These are phyloP conservation scores for Termitomyces sp. DNA, from an alignment of 768 basidiomycete genomes.

Conservation along the genomic window DNA sequence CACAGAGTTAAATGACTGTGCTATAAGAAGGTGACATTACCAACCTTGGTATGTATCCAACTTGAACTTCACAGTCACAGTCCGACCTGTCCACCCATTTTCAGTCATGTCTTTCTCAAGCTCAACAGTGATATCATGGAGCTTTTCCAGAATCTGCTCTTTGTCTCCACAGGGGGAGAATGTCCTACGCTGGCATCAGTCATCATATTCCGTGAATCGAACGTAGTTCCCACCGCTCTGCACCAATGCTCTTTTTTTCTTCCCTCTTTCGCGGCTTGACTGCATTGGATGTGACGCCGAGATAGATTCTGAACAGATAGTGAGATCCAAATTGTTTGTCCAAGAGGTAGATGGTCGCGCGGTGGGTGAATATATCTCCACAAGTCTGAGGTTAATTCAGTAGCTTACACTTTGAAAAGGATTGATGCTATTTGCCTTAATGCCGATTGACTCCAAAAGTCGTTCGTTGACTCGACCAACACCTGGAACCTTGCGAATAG, in stretches of 20 bases:
- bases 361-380: constrained; percentile 78
- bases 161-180: constrained; percentile 65
- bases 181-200: constrained; percentile 42
- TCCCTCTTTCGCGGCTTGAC: constrained; percentile 74
- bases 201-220: neutral
- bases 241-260: constrained; percentile 88
- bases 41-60: constrained; percentile 82
- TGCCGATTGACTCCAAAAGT: constrained; percentile 78
- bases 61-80: constrained; percentile 91
- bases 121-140: constrained; percentile 77
- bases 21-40: neutral
- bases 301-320: constrained; percentile 71
- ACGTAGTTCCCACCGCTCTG: constrained; percentile 59
- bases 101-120: constrained; percentile 75
- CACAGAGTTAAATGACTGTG: neutral
- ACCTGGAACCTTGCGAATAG: constrained; percentile 85
- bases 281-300: constrained; percentile 82
- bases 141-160: constrained; percentile 63
- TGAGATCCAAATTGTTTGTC: constrained; percentile 81
- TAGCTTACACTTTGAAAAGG: neutral
- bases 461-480: constrained; percentile 90
- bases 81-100: constrained; percentile 83
- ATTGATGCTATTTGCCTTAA: constrained; percentile 49
- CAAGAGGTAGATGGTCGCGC: constrained; percentile 72
- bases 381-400: constrained; percentile 52